Conservation (phyloP, 805 yeast genomes). For the Metschnikowia cerradonensis region DNA sequence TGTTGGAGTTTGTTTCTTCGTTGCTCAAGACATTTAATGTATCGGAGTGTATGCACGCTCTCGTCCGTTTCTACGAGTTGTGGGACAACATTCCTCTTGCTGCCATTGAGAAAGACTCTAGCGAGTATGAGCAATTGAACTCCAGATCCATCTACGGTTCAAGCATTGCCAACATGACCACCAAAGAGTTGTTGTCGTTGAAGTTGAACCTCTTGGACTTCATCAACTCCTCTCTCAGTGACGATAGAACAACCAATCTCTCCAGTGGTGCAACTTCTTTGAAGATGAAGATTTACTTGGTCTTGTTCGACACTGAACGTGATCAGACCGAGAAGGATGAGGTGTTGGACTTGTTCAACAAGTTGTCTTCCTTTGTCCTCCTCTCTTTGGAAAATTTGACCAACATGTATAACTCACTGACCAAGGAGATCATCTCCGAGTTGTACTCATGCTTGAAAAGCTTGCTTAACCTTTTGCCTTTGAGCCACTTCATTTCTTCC, state of each 20-base stretch:
- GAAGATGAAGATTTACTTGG: constrained; percentile 51
- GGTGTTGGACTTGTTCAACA: constrained; percentile 33
- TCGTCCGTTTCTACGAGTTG: constrained; percentile 46
- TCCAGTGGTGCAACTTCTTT: constrained; percentile 24
- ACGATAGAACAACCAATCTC: constrained; percentile 23
- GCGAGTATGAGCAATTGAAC: constrained; percentile 35
- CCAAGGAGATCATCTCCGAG: constrained; percentile 31
- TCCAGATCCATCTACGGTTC: constrained; percentile 62
- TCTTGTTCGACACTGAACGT: constrained; percentile 42
- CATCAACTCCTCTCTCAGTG: constrained; percentile 45
- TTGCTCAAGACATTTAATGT: constrained; percentile 68
- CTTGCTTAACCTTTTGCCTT: constrained; percentile 68
- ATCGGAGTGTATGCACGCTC: constrained; percentile 58
- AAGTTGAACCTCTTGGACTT: constrained; percentile 54
- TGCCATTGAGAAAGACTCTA: constrained; percentile 37
- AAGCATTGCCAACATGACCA: constrained; percentile 47
- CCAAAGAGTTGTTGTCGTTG: constrained; percentile 45
- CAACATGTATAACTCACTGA: constrained; percentile 8
- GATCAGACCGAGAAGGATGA: constrained; percentile 23
- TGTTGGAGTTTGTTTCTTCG: constrained; percentile 68
- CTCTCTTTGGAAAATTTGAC: constrained; percentile 35
- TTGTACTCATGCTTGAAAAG: constrained; percentile 58
- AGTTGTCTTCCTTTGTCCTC: constrained; percentile 32
- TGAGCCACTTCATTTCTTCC: constrained; percentile 65
- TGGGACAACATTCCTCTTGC: constrained; percentile 47